Conservation (phyloP, 768 basidiomycete species). For the Amanita pallidorosea region DNA sequence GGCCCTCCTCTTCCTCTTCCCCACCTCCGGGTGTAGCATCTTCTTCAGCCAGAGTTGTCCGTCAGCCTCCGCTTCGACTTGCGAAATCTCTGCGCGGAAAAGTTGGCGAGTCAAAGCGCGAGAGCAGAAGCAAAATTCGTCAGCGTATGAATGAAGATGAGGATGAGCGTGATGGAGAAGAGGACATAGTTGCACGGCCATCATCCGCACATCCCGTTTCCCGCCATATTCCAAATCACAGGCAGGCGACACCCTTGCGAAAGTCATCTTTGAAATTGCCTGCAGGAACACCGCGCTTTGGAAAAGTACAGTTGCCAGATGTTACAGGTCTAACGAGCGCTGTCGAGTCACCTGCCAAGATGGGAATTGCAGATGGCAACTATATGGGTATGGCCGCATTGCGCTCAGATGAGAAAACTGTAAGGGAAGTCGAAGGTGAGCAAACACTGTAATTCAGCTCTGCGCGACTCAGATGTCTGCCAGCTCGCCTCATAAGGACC, state of each 20-base stretch:
- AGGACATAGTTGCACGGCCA: not conserved
- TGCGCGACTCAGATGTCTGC: not conserved
- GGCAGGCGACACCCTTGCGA: conserved; percentile 11
- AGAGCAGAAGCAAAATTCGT: not conserved
- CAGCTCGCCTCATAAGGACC: conserved; percentile 53
- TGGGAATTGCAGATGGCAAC: conserved; percentile 21
- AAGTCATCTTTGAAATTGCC: conserved; percentile 14
- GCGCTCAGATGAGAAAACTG: conserved; percentile 28
- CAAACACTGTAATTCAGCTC: not conserved
- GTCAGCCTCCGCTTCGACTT: conserved; percentile 39
- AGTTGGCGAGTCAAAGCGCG: not conserved
- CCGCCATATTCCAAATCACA: conserved; percentile 4
- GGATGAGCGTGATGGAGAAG: not conserved
- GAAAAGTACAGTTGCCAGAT: conserved; percentile 59
- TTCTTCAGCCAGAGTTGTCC: conserved; percentile 16
- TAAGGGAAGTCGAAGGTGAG: conserved; percentile 58
- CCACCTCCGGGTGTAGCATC: conserved; percentile 13
- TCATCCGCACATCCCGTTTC: not conserved
- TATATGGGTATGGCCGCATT: conserved; percentile 31
- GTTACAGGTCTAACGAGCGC: conserved; percentile 78
- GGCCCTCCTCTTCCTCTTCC: not conserved
- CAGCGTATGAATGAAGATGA: not conserved
- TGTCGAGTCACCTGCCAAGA: conserved; percentile 61
- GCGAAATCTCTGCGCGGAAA: not conserved
- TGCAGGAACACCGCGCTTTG: conserved; percentile 13